Percentiles rank a stretch among this genome's conserved stretches.
Conservation (phyloP, 75 land plant species). For the Isoetes taiwanensis region DNA sequence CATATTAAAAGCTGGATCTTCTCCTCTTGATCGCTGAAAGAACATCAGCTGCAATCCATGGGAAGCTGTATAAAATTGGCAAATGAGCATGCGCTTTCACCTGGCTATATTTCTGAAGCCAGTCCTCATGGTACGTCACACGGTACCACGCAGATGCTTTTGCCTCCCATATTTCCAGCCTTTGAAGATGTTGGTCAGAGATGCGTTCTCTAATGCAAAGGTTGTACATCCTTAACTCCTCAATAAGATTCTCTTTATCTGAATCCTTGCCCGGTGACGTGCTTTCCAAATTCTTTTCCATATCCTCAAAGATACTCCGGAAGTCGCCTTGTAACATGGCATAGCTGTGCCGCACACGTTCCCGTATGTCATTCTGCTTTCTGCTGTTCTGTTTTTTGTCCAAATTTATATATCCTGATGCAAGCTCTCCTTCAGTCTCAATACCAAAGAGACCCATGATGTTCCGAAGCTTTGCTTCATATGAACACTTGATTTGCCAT, state of each 20-base stretch:
- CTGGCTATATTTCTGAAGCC: slow-evolving; percentile 46
- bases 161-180: no score
- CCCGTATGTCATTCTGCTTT: slow-evolving; percentile 59
- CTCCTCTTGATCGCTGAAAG: slow-evolving; percentile 45
- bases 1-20: no score
- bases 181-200: slow-evolving; percentile 17
- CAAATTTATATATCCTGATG: slow-evolving; percentile 42
- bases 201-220: not conserved
- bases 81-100: no score
- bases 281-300: not conserved
- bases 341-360: slow-evolving; percentile 51
- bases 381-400: slow-evolving; percentile 29
- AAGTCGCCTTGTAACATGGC: slow-evolving; percentile 41
- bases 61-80: slow-evolving; percentile 31
- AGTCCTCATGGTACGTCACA: slow-evolving; percentile 62
- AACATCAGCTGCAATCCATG: slow-evolving; percentile 78
- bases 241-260: not conserved
- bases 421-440: slow-evolving; percentile 57
- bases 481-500: slow-evolving; percentile 46
- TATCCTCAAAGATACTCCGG: slow-evolving; percentile 35
- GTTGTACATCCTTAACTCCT: no score
- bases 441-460: slow-evolving; percentile 57
- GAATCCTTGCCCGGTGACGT: not conserved
- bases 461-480: slow-evolving; percentile 46
- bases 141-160: slow-evolving; percentile 98